Conservation (phyloP, 208 protist genomes). For the Trypanosoma brucei region DNA sequence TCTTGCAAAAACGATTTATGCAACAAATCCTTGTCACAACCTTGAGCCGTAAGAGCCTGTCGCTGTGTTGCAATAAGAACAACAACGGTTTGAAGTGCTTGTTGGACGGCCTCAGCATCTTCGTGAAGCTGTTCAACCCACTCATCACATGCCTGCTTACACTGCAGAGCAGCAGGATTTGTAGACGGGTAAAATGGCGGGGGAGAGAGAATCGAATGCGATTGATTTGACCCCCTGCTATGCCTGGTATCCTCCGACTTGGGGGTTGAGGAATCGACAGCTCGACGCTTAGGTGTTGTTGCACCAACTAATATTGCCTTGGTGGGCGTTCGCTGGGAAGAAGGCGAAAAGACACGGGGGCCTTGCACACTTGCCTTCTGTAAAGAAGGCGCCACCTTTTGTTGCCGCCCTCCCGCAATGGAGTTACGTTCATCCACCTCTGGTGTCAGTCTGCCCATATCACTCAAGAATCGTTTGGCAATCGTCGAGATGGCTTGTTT, state of each 20-base stretch:
- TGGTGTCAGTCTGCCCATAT: slow-evolving; percentile 3
- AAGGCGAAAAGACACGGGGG: not conserved
- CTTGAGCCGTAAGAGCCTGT: slow-evolving; percentile 1
- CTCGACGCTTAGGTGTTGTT: too few species aligned
- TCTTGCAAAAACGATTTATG: slow-evolving; percentile 42
- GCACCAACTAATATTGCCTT: not conserved
- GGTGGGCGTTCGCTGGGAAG: not conserved
- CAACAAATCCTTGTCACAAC: not conserved
- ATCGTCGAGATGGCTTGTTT: slow-evolving; percentile 11
- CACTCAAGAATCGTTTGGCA: slow-evolving; percentile 12
- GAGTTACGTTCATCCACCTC: not conserved
- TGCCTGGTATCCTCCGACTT: not conserved
- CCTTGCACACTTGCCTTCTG: not conserved
- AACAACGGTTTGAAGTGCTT: slow-evolving; percentile 56
- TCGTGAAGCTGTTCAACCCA: slow-evolving; percentile 47
- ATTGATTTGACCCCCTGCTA: not conserved
- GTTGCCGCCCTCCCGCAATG: not conserved
- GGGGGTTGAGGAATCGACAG: too few species aligned
- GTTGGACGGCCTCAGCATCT: slow-evolving; percentile 55
- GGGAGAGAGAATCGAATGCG: slow-evolving; percentile 6
- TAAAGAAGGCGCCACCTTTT: not conserved
- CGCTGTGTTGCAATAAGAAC: slow-evolving; percentile 52
- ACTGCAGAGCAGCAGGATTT: not conserved
- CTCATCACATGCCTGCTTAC: slow-evolving; percentile 14
- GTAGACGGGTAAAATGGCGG: not conserved